A percentile compares a stretch with the other conserved stretches of the same genome.
Evolutionary conservation across 352 stramenopile genomes (phyloP).

Genomic region (Pythium rhizo-oryzae): DNA sequence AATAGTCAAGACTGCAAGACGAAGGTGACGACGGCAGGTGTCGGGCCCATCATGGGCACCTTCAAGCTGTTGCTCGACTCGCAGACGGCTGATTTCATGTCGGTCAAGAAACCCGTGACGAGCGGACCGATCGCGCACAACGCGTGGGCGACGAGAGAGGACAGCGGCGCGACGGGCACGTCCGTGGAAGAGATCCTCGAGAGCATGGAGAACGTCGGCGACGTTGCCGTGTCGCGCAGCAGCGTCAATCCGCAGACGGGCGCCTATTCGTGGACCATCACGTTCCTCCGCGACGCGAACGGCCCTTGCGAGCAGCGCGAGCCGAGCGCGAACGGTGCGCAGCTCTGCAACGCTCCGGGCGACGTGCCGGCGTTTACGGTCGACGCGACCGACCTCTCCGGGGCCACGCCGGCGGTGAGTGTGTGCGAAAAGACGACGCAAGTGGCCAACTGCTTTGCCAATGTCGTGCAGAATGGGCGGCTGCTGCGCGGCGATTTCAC

Average conservation of each 20-base stretch:
- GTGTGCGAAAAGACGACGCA: constrained; percentile 35
- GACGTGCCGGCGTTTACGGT: constrained; percentile 88
- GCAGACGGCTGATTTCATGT: constrained; percentile 62
- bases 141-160: constrained; percentile 81
- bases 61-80: constrained; percentile 94
- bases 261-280: constrained; percentile 95
- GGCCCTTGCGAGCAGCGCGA: constrained; percentile 71
- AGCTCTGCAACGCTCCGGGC: constrained; percentile 93
- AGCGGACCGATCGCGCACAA: constrained; percentile 93
- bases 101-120: constrained; percentile 53
- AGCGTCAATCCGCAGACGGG: constrained; percentile 87
- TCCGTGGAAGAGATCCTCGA: constrained; percentile 97
- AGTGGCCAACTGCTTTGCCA: constrained; percentile 25
- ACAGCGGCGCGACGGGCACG: constrained; percentile 90
- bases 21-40: constrained; percentile 32
- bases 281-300: constrained; percentile 89
- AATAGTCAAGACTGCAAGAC: constrained; percentile 51
- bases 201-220: constrained; percentile 92
- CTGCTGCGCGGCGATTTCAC: constrained; percentile 91
- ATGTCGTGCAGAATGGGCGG: constrained; percentile 49
- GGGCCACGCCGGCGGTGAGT: constrained; percentile 33
- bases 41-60: constrained; percentile 89
- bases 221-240: constrained; percentile 91
- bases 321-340: constrained; percentile 41
- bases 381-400: constrained; percentile 29